These are phyloP conservation scores for Fusarium transvaalense DNA, from an alignment of 2,329 filamentous ascomycete genomes.

Conservation along the genomic window DNA sequence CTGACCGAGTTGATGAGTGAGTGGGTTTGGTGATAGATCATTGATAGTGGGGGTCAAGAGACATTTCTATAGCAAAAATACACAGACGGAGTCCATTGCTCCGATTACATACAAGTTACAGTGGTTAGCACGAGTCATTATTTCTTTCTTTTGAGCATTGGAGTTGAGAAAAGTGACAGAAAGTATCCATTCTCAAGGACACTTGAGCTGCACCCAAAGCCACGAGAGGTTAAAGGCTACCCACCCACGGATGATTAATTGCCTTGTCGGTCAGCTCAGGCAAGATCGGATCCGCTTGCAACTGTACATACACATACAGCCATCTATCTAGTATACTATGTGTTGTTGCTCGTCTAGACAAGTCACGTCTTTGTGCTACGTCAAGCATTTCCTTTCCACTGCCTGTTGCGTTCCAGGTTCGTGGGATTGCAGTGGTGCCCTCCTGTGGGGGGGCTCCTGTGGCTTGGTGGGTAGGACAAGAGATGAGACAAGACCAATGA, in stretches of 20 bases:
- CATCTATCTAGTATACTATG: too few species aligned
- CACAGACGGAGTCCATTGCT: neutral
- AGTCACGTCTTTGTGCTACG: constrained; percentile 9
- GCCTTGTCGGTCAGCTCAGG: neutral
- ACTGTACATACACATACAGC: too few species aligned
- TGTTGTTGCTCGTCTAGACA: neutral
- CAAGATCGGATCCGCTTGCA: constrained; percentile 8
- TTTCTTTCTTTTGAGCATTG: neutral
- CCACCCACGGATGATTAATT: neutral
- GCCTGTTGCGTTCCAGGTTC: constrained; percentile 38
- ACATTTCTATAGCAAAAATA: constrained; percentile 8
- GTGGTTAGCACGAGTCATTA: constrained; percentile 5
- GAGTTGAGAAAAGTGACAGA: constrained; percentile 1
- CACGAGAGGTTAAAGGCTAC: constrained; percentile 10
- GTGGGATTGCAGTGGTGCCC: constrained; percentile 36
- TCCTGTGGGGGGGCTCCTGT: constrained; percentile 7
- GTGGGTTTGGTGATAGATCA: constrained; percentile 23
- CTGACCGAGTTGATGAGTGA: neutral
- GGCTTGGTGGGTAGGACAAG: constrained; percentile 12
- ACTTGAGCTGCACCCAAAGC: constrained; percentile 17
- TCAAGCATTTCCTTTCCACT: constrained; percentile 22
- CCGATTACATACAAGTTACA: neutral
- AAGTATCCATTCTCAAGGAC: neutral
- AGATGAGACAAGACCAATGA: constrained; percentile 21
- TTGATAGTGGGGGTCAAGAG: constrained; percentile 11